A percentile compares a stretch with the other conserved stretches of the same genome.
Conservation (phyloP, 106 monocot species). For the Apostasia shenzhenica region DNA sequence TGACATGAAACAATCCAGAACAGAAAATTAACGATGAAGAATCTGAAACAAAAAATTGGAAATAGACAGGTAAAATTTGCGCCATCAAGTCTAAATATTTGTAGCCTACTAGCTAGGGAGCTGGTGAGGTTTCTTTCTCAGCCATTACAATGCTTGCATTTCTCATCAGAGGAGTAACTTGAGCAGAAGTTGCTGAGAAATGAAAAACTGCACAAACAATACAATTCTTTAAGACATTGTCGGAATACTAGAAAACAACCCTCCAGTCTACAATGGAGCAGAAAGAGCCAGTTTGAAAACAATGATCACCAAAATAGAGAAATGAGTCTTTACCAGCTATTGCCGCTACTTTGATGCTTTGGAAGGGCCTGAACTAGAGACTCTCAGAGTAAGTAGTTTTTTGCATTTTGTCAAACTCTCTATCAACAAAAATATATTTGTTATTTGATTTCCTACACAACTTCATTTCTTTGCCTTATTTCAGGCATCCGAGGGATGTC, state of each 20-base stretch:
- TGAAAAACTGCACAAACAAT: conserved; percentile 23
- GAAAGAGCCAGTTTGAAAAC: conserved; percentile 8
- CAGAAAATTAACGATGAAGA: not conserved
- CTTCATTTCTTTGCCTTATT: no score
- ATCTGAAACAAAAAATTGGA: not conserved
- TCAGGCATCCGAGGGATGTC: conserved; percentile 28
- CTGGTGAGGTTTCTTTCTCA: conserved; percentile 24
- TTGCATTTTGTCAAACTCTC: not conserved
- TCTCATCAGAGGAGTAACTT: not conserved
- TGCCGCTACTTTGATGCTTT: conserved; percentile 55
- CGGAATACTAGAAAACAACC: conserved; percentile 26
- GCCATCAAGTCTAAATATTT: not conserved
- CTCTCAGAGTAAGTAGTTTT: conserved; percentile 29
- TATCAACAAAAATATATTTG: no score
- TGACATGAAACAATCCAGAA: conserved; percentile 8
- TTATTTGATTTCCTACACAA: no score
- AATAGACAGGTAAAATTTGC: not conserved
- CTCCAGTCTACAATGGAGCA: conserved; percentile 33
- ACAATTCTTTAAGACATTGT: conserved; percentile 46
- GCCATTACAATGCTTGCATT: not conserved
- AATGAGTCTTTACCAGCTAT: conserved; percentile 30
- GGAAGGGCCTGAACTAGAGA: conserved; percentile 67
- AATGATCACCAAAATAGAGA: conserved; percentile 8
- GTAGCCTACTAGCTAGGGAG: not conserved
- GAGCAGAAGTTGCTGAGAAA: conserved; percentile 2